A percentile compares a stretch with the other conserved stretches of the same genome.
phyloP scores from a whole-genome alignment of 257 asterid genomes.

The Forsythia viridissima region DNA sequence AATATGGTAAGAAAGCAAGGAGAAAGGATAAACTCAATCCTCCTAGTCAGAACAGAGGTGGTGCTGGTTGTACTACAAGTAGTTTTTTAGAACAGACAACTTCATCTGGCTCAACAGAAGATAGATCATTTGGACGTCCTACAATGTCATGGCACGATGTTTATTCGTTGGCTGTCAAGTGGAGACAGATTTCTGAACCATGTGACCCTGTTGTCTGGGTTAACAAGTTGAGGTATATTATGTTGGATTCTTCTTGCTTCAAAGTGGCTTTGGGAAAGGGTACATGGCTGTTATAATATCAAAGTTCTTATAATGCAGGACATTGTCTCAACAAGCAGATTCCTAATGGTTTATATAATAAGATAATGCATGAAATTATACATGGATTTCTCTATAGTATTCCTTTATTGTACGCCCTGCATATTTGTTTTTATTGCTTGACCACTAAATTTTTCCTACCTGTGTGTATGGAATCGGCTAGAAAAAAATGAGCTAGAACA shows the following conservation, averaged over 20 bases:
- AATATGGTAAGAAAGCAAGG: conserved; percentile 70
- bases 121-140: conserved; percentile 68
- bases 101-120: conserved; percentile 54
- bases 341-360: not conserved
- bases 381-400: not conserved
- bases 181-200: conserved; percentile 99
- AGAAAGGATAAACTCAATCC: conserved; percentile 66
- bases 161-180: conserved; percentile 84
- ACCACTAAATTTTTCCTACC: not conserved
- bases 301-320: conserved; percentile 12
- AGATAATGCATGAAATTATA: not conserved
- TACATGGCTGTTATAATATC: conserved; percentile 9
- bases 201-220: conserved; percentile 97
- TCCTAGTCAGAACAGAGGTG: conserved; percentile 93
- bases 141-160: conserved; percentile 80
- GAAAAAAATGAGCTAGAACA: not conserved
- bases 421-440: not conserved
- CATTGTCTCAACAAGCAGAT: conserved; percentile 4
- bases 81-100: conserved; percentile 63
- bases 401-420: not conserved
- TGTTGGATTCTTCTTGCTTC: conserved; percentile 5
- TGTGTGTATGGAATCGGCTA: not conserved
- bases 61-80: conserved; percentile 98
- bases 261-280: conserved; percentile 2
- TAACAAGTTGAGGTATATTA: conserved; percentile 80